Percentiles rank a stretch among this genome's conserved stretches.
Evolutionary conservation across 1,284 basidiomycete genomes (phyloP).

Genomic region (Mycena sp.): DNA sequence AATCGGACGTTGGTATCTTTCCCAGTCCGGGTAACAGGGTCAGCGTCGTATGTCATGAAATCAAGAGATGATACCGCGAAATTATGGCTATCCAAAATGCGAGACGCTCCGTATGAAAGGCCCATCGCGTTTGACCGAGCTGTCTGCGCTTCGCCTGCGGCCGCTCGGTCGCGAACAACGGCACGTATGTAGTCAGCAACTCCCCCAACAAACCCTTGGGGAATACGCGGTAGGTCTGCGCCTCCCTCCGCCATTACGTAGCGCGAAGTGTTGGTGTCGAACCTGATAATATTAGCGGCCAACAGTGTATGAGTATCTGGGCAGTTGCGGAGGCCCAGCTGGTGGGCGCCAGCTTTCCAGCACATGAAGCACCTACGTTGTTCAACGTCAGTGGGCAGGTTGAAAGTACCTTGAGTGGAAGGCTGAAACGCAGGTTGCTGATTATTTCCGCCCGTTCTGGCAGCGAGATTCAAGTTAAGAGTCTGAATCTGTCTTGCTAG

Average conservation of each 20-base stretch:
- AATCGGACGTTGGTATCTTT: background rate
- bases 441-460: too few relatives aligned
- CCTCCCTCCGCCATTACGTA: background rate
- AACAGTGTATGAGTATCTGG: background rate
- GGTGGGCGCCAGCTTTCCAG: background rate
- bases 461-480: background rate
- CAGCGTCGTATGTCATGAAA: background rate
- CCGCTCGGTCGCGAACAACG: background rate
- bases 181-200: background rate
- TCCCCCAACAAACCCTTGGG: background rate
- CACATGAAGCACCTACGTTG: conserved; percentile 3
- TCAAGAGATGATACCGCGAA: conserved; percentile 8
- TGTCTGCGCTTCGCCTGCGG: background rate
- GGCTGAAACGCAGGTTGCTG: too few relatives aligned
- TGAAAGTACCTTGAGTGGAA: too few relatives aligned
- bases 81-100: background rate
- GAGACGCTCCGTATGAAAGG: background rate
- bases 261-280: background rate
- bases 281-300: background rate
- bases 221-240: background rate
- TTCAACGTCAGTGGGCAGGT: background rate
- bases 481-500: background rate
- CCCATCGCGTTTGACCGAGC: background rate
- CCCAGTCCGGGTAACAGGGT: background rate
- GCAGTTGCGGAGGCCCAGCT: background rate